phyloP scores from a whole-genome alignment of 305 asterid species.

The Rubia tinctorum region DNA sequence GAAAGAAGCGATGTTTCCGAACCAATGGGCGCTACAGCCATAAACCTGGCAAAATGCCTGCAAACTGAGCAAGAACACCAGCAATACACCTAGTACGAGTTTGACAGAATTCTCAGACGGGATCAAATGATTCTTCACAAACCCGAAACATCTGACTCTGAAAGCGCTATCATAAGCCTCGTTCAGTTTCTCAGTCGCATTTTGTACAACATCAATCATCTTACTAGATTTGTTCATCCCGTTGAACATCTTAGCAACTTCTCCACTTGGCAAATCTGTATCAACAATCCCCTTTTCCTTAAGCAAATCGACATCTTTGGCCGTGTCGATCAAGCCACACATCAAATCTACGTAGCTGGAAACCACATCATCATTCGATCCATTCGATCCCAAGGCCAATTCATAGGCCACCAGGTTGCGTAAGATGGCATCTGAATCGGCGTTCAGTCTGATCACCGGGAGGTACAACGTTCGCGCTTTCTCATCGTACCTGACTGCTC shows the following conservation, averaged over 20 bases:
- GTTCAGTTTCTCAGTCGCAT: background rate
- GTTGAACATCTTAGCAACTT: constrained; percentile 6
- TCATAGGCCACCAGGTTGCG: constrained; percentile 35
- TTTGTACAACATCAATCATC: background rate
- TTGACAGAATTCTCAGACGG: background rate
- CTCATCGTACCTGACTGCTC: constrained; percentile 10
- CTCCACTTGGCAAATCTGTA: background rate
- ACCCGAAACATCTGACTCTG: background rate
- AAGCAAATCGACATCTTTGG: constrained; percentile 13
- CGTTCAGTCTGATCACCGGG: constrained; percentile 21
- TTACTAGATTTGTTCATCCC: background rate
- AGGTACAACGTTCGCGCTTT: constrained; percentile 6
- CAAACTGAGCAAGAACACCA: background rate
- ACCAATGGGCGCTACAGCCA: constrained; percentile 11
- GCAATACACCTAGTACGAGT: background rate
- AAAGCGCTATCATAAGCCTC: background rate
- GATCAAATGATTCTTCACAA: background rate
- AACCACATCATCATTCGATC: background rate
- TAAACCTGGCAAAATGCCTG: constrained; percentile 10
- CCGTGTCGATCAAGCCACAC: constrained; percentile 16
- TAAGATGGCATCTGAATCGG: constrained; percentile 21
- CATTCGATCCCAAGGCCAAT: constrained; percentile 14
- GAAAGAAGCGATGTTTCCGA: background rate
- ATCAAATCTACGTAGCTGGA: constrained; percentile 17
- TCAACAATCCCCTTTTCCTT: background rate